Conservation (phyloP, 1,284 basidiomycete species). For the Neolentinus lepideus region DNA sequence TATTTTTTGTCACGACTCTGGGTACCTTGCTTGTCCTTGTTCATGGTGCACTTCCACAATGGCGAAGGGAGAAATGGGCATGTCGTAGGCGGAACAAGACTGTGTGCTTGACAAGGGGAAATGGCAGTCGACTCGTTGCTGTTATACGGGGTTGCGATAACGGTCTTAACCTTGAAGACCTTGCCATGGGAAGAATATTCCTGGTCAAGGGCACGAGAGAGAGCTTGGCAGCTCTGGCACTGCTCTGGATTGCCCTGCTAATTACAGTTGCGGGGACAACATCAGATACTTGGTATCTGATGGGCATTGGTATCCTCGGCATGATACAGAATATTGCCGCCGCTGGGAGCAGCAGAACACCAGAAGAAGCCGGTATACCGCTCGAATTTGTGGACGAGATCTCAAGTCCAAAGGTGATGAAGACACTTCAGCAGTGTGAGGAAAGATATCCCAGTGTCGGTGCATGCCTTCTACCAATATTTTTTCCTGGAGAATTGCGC, state of each 20-base stretch:
- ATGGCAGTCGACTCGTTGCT: constrained; percentile 22
- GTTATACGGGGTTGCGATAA: constrained; percentile 20
- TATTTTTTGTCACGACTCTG: constrained; percentile 20
- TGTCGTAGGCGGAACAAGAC: constrained; percentile 17
- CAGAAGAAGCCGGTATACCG: constrained; percentile 12
- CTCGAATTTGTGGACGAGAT: constrained; percentile 10
- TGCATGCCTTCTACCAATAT: constrained; percentile 12
- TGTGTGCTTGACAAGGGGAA: constrained; percentile 22
- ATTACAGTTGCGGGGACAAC: constrained; percentile 12
- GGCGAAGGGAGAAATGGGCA: constrained; percentile 22
- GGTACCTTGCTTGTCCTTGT: constrained; percentile 19
- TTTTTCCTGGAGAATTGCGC: constrained; percentile 14
- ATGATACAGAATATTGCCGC: constrained; percentile 13
- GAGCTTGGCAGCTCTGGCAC: constrained; percentile 5
- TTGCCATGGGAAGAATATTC: constrained; percentile 13
- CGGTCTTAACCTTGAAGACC: constrained; percentile 22
- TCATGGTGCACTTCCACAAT: constrained; percentile 21
- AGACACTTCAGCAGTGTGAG: constrained; percentile 11
- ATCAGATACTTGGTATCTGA: constrained; percentile 15
- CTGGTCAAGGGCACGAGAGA: not conserved
- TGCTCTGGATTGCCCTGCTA: constrained; percentile 14
- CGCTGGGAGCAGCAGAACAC: constrained; percentile 10
- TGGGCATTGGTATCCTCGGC: constrained; percentile 12
- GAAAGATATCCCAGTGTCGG: constrained; percentile 12
- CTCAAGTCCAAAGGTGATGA: constrained; percentile 14